Evolutionary conservation across 805 yeast species (phyloP).

Genomic region (Wickerhamiella sergipiensis): DNA sequence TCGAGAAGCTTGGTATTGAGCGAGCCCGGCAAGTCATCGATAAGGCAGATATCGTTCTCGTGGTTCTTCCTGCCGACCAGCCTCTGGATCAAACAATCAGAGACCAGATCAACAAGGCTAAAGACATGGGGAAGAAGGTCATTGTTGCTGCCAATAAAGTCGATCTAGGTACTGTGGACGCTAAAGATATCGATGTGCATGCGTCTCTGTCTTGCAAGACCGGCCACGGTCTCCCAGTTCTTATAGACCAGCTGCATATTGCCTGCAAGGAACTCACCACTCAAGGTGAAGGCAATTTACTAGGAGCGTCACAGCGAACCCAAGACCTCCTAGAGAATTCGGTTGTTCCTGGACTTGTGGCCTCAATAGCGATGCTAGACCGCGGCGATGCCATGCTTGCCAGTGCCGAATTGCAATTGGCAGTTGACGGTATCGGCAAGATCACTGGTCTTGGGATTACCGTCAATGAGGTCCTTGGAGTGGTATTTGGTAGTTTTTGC

Average conservation of each 20-base stretch:
- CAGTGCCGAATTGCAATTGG: slow-evolving; percentile 54
- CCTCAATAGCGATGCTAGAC: slow-evolving; percentile 16
- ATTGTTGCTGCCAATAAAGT: slow-evolving; percentile 24
- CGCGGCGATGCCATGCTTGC: slow-evolving; percentile 63
- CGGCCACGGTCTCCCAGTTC: slow-evolving; percentile 39
- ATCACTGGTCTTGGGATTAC: slow-evolving; percentile 85
- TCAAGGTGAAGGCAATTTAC: slow-evolving; percentile 42
- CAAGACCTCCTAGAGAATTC: slow-evolving; percentile 64
- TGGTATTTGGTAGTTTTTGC: slow-evolving; percentile 83
- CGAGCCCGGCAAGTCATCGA: slow-evolving; percentile 52
- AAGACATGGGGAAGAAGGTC: slow-evolving; percentile 13
- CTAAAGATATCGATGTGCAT: not conserved
- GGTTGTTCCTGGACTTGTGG: slow-evolving; percentile 60
- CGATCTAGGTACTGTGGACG: slow-evolving; percentile 12
- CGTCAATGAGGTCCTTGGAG: slow-evolving; percentile 80
- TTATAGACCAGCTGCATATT: slow-evolving; percentile 31
- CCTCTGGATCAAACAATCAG: slow-evolving; percentile 5
- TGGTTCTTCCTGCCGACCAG: slow-evolving; percentile 37
- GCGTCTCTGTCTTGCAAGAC: slow-evolving; percentile 44
- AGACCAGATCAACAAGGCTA: slow-evolving; percentile 10
- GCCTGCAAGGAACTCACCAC: slow-evolving; percentile 37
- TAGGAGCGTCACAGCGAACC: slow-evolving; percentile 60
- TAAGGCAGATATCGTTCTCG: slow-evolving; percentile 54
- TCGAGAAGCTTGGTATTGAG: slow-evolving; percentile 70
- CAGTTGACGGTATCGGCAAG: slow-evolving; percentile 80